Evolutionary conservation across 768 basidiomycete species (phyloP).

Genomic region (Psilocybe subaeruginosa): DNA sequence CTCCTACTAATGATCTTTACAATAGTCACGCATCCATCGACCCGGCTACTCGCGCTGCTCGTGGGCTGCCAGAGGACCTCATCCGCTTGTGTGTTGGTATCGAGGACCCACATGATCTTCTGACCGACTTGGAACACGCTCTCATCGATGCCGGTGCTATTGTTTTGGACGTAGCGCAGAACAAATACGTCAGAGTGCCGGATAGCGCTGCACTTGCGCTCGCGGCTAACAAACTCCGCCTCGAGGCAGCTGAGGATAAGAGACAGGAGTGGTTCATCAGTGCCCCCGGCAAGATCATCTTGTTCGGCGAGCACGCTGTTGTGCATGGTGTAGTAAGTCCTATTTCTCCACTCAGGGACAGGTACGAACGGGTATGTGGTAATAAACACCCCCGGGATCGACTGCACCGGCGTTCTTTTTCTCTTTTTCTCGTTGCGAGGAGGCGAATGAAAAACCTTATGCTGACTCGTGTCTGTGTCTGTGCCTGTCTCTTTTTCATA

Average conservation of each 20-base stretch:
- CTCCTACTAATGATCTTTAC: slow-evolving; percentile 12
- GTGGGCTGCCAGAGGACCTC: slow-evolving; percentile 97
- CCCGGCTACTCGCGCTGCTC: slow-evolving; percentile 90
- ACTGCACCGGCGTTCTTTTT: slow-evolving; percentile 25
- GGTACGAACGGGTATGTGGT: slow-evolving; percentile 14
- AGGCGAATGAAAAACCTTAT: slow-evolving; percentile 3
- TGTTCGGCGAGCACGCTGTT: slow-evolving; percentile 99
- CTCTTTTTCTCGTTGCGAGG: slow-evolving; percentile 1
- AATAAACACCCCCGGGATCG: slow-evolving; percentile 27
- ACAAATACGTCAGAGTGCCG: slow-evolving; percentile 47
- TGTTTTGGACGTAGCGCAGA: slow-evolving; percentile 53
- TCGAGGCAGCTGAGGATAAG: slow-evolving; percentile 29
- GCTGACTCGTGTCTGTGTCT: slow-evolving; percentile 7
- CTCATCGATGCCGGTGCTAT: slow-evolving; percentile 93
- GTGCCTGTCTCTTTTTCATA: slow-evolving; percentile 29
- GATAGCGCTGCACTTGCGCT: slow-evolving; percentile 47
- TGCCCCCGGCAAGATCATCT: slow-evolving; percentile 96
- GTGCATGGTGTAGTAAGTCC: slow-evolving; percentile 91
- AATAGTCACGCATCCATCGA: slow-evolving; percentile 96
- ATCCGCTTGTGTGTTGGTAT: slow-evolving; percentile 98
- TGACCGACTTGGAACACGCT: slow-evolving; percentile 94
- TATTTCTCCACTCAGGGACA: slow-evolving; percentile 22
- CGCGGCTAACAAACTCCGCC: slow-evolving; percentile 71
- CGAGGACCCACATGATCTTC: slow-evolving; percentile 89
- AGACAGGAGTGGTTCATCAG: slow-evolving; percentile 79